A percentile compares a stretch with the other conserved stretches of the same genome.
Conservation (phyloP, 305 asterid genomes). For the Fraxinus platypoda region DNA sequence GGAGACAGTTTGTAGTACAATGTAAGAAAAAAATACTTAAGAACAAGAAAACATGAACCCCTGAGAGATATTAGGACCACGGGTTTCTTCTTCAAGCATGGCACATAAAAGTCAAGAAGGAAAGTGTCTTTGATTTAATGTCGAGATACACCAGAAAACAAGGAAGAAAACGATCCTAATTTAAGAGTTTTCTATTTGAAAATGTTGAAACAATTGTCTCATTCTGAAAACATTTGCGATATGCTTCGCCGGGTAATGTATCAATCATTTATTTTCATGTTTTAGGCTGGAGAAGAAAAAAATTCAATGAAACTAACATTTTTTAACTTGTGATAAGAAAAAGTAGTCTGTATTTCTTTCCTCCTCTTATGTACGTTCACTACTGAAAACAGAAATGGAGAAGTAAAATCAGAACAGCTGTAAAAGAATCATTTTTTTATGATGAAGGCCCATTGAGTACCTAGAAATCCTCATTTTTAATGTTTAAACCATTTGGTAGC, state of each 20-base stretch:
- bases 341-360: not conserved
- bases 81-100: not conserved
- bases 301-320: not conserved
- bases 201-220: not conserved
- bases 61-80: not conserved
- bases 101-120: not conserved
- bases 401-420: not conserved
- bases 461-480: not conserved
- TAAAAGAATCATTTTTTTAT: not conserved
- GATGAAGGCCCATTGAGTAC: not conserved
- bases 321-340: not conserved
- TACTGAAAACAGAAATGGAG: not conserved
- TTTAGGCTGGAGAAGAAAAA: not conserved
- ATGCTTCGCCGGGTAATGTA: not conserved
- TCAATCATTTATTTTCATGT: not conserved
- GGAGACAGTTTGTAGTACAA: not conserved
- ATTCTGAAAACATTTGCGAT: not conserved
- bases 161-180: not conserved
- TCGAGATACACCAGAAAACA: not conserved
- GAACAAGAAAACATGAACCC: not conserved
- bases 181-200: not conserved
- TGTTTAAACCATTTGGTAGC: not conserved
- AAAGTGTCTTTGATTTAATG: not conserved
- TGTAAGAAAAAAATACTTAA: not conserved
- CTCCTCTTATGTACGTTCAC: not conserved